Evolutionary conservation across 805 yeast species (phyloP), one percentile per base, ranked within the genome.

Genomic region (Blastobotrys terrestris): DNA sequence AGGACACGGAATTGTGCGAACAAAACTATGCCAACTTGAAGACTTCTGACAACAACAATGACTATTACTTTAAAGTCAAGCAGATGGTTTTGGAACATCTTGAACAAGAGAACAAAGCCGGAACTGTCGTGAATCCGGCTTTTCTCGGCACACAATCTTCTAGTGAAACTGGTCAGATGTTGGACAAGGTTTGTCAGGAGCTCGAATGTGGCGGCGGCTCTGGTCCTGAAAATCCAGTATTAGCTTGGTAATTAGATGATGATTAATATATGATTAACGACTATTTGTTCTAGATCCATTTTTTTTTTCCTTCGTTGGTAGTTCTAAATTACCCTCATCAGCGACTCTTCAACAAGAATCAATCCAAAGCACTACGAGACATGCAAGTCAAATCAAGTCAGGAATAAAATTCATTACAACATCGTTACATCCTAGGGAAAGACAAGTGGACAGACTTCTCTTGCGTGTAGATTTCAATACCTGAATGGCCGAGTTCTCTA

Each of bases 401-500:
- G 42, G 18, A 39, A 39, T 39, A 39, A 15, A 14, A 39, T 39
- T 14, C 14, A 14, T 26, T 26, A 26, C 11, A n/a, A 26, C 35
- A 11, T 26, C 35, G 11, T 26, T 26, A 26, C 35, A 26, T 26
- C 46, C 20, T 44, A 20, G 46, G n/a, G 11, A 20, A 15, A 21
- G 19, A 15, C 16, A 49, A 6, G 40, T 59, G 87, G 53, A 87
- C 79, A 49, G 92, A 82, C 74, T 87, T 87, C 52, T 78, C 76
- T 70, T 85, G 88, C 8, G 91, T 83, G 71, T 86, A 87, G 66
- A 77, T 75, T 54, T 77, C 72, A 51, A 87, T 75, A 42, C 88
- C 94, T 60, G 80, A 82, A 63, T 81, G 82, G 46, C 94, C 92
- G 57, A 87, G 72, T 70, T 87, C 95, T 60, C 92, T 79, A 55